Evolutionary conservation across 352 stramenopile genomes (phyloP).

Genomic region (Pythium angustatum): DNA sequence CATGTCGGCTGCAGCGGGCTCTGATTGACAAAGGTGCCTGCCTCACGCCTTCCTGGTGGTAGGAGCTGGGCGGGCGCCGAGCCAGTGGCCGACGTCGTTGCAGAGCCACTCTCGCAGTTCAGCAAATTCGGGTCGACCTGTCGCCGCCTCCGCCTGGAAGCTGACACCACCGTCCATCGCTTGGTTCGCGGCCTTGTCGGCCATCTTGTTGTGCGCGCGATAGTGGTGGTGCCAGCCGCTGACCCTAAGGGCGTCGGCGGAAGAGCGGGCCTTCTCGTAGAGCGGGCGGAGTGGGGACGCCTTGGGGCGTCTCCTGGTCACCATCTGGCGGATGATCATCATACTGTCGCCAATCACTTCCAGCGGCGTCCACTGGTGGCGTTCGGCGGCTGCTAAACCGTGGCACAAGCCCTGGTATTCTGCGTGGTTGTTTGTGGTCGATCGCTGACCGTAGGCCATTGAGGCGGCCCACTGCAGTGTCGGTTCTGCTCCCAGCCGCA

Average conservation of each 20-base stretch:
- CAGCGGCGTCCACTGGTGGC: neutral
- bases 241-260: neutral
- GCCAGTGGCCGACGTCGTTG: neutral
- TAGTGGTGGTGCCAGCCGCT: constrained; percentile 14
- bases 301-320: neutral
- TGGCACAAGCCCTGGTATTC: constrained; percentile 12
- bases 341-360: constrained; percentile 12
- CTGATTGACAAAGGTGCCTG: no score
- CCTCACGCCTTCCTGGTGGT: no score
- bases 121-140: neutral
- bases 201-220: constrained; percentile 12
- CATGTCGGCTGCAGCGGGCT: no score
- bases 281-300: neutral
- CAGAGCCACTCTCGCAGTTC: neutral
- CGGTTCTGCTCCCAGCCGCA: neutral
- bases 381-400: neutral
- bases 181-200: constrained; percentile 13
- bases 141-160: neutral
- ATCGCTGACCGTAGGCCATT: neutral
- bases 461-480: neutral
- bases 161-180: constrained; percentile 7
- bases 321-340: constrained; percentile 10
- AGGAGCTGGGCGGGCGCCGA: no score
- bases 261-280: neutral
- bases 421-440: constrained; percentile 11